Base-by-base conservation (phyloP, 2,329 filamentous ascomycete species). In the Ophiocordyceps australis region DNA sequence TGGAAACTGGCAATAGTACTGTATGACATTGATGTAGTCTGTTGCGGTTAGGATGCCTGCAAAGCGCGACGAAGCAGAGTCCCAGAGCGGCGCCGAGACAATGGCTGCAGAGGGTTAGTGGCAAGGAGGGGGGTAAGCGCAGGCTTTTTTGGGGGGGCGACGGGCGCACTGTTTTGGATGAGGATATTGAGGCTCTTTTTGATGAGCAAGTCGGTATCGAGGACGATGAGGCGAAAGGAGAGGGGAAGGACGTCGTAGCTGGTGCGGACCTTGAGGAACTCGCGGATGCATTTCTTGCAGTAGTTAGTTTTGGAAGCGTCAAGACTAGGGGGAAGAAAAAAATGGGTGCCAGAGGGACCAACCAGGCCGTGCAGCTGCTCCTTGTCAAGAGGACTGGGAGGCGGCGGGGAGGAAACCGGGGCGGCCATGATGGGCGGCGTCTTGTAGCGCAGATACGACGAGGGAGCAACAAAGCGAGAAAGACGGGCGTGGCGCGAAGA, bases 1-100 rank as follows among this genome's bases (percentile, higher is more conserved):
- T 3, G 86, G 89, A 40, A 89, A 91, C 52, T 95, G 85, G 62
- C 83, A 94, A 59, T 98, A 95, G 54, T 98, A 98, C 49, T 95
- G 86, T 21, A 98, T 92, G 30, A 98, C 77, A 45, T 98, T 98
- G 55, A 98, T 91, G 50, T 89, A 98, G 54, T 98, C 89, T 32
- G 83, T 92, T 34, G 83, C 89, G 16, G 89, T 98, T 36, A 98
- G 64, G 25, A 98, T 68, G 20, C 89, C 89, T 21, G 86, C 89
- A 51, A 95, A 98, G 19, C 78, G 82, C 15, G 85, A 92, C 4
- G 75, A 80, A 36, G 79, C 76, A 15, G 86, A 94, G 51, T 98
- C 85, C 89, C 89, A 98, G 36, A 98, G 60, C 26, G 89, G 89
- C 27, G 89, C 89, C 17, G 89, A 98, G 29, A 98, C 89, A 47